Evolutionary conservation across 2,329 filamentous ascomycete species (phyloP), one percentile per base, ranked within the genome.

Genomic region (Pseudogymnoascus sp.): DNA sequence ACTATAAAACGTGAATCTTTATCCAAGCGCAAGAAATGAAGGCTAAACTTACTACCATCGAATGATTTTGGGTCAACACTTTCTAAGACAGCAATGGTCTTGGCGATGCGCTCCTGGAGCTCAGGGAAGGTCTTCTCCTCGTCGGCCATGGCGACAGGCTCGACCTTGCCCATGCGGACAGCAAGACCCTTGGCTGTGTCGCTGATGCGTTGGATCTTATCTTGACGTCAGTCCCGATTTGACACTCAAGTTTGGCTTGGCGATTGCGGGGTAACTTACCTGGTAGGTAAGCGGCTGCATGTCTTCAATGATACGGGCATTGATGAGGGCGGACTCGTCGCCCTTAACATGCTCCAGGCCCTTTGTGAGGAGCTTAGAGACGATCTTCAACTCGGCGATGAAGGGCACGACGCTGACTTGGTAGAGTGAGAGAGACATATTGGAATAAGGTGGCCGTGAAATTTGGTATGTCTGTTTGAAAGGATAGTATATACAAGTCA

Each of bases 281-380:
- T 85, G 82, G 72, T 74, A 82, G 64, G 74, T 64, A 56, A 84
- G 71, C 3, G 76, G 69, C n/a, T 70, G 65, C 82, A 84, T 84
- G 71, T 83, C 79, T 0, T 75, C 75, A 63, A 75, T 70, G 19
- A 85, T 73, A 2, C 74, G 74, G n/a, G 75, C 73, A 6, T 75
- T 71, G 53, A 79, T 63, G 16, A 71, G 40, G 12, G 35, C 46
- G 56, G 80, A 70, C 26, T 75, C 72, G 3, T 71, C 65, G 4
- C 75, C 68, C 26, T 76, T 70, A 62, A 74, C 74, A 65, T 78
- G 75, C 3, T 71, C 65, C 65, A 78, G 74, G 62, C 70, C 81
- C 67, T 80, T 79, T 37, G 74, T 69, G 64, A 84, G 76, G 65
- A 81, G 70, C 50, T 69, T 66, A 16, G 72, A 68, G 31, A 81